Evolutionary conservation across 225 moss, liverwort and hornwort species (phyloP).

Genomic region (Antitrichia curtipendula): DNA sequence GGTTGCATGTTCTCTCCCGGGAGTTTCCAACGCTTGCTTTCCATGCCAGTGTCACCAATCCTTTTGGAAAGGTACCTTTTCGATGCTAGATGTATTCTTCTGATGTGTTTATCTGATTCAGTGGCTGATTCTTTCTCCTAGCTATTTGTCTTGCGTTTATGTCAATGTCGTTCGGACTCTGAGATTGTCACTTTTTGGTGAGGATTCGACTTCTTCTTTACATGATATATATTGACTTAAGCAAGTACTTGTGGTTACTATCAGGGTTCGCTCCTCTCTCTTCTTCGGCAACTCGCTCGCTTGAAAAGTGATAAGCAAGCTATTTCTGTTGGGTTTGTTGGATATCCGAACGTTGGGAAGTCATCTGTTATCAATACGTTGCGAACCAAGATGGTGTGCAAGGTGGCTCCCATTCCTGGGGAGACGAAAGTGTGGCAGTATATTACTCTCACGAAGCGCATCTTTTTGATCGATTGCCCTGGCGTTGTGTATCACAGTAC

Average conservation of each 20-base stretch:
- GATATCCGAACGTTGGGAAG: slow-evolving; percentile 97
- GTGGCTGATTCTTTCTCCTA: neutral
- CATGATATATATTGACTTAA: neutral
- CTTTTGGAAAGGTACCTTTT: slow-evolving; percentile 78
- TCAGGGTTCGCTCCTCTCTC: slow-evolving; percentile 91
- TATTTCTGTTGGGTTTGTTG: slow-evolving; percentile 97
- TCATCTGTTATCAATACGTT: slow-evolving; percentile 93
- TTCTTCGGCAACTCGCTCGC: slow-evolving; percentile 86
- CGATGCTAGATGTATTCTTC: neutral
- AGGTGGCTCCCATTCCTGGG: slow-evolving; percentile 96
- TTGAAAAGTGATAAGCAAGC: slow-evolving; percentile 97
- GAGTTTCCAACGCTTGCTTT: slow-evolving; percentile 96
- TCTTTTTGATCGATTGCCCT: slow-evolving; percentile 95
- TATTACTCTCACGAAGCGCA: slow-evolving; percentile 92
- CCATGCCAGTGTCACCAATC: slow-evolving; percentile 96
- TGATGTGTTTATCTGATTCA: neutral
- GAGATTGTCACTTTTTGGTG: neutral
- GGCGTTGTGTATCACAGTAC: slow-evolving; percentile 94
- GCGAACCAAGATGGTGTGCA: slow-evolving; percentile 92
- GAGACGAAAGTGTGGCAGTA: slow-evolving; percentile 99
- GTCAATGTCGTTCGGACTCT: neutral
- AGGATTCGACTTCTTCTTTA: neutral
- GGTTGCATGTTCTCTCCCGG: slow-evolving; percentile 87
- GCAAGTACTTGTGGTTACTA: neutral
- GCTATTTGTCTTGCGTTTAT: neutral